Evolutionary conservation across 176 grass and related monocot species (phyloP), one percentile per base, ranked within the genome.

Genomic region (Avena eriantha): DNA sequence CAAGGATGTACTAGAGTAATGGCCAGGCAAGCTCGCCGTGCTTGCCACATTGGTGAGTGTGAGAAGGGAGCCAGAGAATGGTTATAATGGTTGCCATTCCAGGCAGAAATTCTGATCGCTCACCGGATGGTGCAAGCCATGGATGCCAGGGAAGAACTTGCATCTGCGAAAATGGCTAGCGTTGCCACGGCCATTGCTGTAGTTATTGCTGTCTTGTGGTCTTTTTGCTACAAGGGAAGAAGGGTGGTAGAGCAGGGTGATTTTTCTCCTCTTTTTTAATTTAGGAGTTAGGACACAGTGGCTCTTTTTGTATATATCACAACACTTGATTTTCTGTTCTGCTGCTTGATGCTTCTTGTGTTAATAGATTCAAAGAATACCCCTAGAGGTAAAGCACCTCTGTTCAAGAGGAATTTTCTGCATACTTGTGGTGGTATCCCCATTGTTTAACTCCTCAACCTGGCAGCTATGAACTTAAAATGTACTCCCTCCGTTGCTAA

Each of bases 1-100:
- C 87, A 7, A 90, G 92, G 64, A 89, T 95, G 93, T 90, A 95
- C 79, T 98, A 90, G 75, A 85, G 23, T 81, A 46, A 35, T 49
- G 13, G 19, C 56, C 8, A 36, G 49, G 49, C 35, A 8, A 17
- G 66, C 36, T 72, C 12, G 3, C 22, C 34, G 41, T 21, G 10
- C 61, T 45, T 46, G 17, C 17, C 73, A 57, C 73, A 57, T 50
- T 21, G 54, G 17, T 56, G 54, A 56, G 18, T 4, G 54, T 21
- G 54, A 21, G 54, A 21, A 56, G 18, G 16, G 31, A 50, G 72
- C 26, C 15, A 16, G 86, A 35, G 41, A 61, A 26, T 39, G 17
- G 83, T 13, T 65, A 41, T 41, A 10, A 18, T 71, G 51, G 33
- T 80, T 34, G 85, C 55, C 67, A 53, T 26, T 41, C 4, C 75